Base-by-base conservation (phyloP, 2,329 filamentous ascomycete species). In the Beauveria brongniartii region DNA sequence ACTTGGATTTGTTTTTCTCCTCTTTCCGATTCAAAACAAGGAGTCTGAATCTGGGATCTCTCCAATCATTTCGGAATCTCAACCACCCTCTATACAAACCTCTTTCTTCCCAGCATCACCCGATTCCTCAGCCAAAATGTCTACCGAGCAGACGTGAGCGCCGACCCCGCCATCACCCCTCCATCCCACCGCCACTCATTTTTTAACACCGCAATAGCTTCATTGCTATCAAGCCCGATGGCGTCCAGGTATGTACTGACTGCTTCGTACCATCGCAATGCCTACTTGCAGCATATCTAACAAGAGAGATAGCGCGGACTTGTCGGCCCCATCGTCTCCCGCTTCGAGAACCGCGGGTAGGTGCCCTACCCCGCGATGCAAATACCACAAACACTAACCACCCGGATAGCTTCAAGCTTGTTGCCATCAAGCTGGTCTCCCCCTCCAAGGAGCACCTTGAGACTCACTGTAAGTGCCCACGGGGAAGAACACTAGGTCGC, bases 181-280 rank as follows among this genome's bases (percentile, higher is more conserved):
- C 67, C 60, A 64, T 59, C 12, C 55, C 56, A 28, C 37, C 34
- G 5, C 47, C 28, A 24, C 14, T 22, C 52, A 61, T 43, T 62
- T 64, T 64, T 67, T 73, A 62, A 73, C 67, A 59, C 48, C 63
- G 64, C 61, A 69, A 69, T 73, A 97, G 93, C 83, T 97, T 97
- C 90, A 97, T 97, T 86, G 94, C 94, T 77, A 91, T 99, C 87
- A 99, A 99, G 92, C 94, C 93, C 72, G 94, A 97, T 82, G 94
- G 94, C 79, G 94, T 97, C 82, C 94, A 97, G 88, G 92, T 96
- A 88, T 70, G 80, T 63, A 44, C 50, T 55, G 30, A 62, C 34
- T 55, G 9, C 12, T n/a, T n/a, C 30, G 3, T 12, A 5, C 24
- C 26, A 3, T 14, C 20, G 37, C 34, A 30, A 52, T 22, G 18